phyloP scores from a whole-genome alignment of 2,329 filamentous ascomycete genomes.

The Aspergillus cejpii region DNA sequence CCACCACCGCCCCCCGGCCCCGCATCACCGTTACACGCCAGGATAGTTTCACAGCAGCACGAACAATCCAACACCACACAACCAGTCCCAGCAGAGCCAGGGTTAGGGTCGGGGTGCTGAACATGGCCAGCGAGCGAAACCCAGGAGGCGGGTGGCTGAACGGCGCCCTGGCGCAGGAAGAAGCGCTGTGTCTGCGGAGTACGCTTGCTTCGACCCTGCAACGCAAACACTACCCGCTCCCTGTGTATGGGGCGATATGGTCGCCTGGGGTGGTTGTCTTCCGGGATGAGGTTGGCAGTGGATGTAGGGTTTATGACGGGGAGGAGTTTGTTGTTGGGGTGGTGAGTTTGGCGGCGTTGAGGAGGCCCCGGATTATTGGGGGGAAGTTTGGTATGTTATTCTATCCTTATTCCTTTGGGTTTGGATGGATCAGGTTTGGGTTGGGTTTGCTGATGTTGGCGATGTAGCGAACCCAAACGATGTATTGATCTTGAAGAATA shows the following conservation, averaged over 20 bases:
- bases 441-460: not conserved
- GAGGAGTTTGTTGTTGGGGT: constrained; percentile 46
- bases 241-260: constrained; percentile 46
- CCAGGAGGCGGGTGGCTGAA: constrained; percentile 55
- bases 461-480: constrained; percentile 25
- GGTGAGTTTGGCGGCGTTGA: constrained; percentile 50
- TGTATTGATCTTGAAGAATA: constrained; percentile 48
- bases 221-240: constrained; percentile 44
- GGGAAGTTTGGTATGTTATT: constrained; percentile 6
- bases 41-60: constrained; percentile 13
- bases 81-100: constrained; percentile 22
- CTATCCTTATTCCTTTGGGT: not conserved
- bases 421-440: not conserved
- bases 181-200: constrained; percentile 55
- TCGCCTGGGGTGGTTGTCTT: constrained; percentile 50
- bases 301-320: constrained; percentile 9
- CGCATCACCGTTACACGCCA: constrained; percentile 4
- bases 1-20: not conserved
- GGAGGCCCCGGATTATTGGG: constrained; percentile 29
- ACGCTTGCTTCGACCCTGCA: constrained; percentile 21
- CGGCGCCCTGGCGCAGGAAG: constrained; percentile 57
- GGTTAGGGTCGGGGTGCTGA: constrained; percentile 42
- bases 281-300: constrained; percentile 35
- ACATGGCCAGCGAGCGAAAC: constrained; percentile 51
- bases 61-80: constrained; percentile 1